phyloP scores from a whole-genome alignment of 2,329 filamentous ascomycete species.

The Tolypocladium ophioglossoides region DNA sequence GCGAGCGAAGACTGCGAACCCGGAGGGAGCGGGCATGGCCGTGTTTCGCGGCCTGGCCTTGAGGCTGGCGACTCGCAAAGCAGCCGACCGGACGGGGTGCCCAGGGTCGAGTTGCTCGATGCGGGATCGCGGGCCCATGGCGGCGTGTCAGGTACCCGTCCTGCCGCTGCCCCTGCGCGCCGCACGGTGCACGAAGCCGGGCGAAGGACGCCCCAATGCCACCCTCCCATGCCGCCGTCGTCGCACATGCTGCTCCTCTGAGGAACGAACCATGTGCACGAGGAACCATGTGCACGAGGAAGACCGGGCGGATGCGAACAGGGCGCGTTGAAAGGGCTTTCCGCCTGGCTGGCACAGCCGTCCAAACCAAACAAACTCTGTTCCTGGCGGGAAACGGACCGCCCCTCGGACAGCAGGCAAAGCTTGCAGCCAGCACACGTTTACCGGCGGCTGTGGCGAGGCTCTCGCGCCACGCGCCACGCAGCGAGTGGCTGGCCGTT shows the following conservation, averaged over 20 bases:
- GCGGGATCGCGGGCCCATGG: not conserved
- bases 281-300: too few species aligned
- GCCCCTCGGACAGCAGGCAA: constrained; percentile 1
- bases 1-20: too few species aligned
- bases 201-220: not conserved
- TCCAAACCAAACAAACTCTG: constrained; percentile 2
- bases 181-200: not conserved
- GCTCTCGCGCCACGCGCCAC: not conserved
- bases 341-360: not conserved
- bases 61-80: not conserved
- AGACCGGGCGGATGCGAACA: not conserved
- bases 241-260: not conserved
- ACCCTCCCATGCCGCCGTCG: not conserved
- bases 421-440: not conserved
- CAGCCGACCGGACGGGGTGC: not conserved
- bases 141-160: not conserved
- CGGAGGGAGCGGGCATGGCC: too few species aligned
- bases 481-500: not conserved
- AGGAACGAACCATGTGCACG: not conserved
- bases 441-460: not conserved
- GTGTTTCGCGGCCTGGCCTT: not conserved
- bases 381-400: constrained; percentile 5
- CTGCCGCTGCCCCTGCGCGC: not conserved
- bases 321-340: not conserved
- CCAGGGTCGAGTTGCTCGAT: not conserved